These are phyloP conservation scores for Canariomyces notabilis DNA, from an alignment of 2,329 filamentous ascomycete genomes.

Conservation along the genomic window DNA sequence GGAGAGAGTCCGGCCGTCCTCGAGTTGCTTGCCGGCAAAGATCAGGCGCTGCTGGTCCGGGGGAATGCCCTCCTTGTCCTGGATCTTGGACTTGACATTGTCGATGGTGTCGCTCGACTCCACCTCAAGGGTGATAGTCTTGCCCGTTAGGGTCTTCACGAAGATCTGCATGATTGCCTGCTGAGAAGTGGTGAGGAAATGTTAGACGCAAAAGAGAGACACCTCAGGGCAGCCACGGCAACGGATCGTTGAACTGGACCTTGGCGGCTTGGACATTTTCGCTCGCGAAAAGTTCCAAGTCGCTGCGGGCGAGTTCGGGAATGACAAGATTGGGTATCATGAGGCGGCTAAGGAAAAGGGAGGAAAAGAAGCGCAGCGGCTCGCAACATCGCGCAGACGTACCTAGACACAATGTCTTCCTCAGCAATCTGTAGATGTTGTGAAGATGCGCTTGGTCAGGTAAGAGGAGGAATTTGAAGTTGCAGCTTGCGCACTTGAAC, in stretches of 20 bases:
- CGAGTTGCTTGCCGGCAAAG: conserved; percentile 99
- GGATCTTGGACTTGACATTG: conserved; percentile 98
- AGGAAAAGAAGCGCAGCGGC: conserved; percentile 22
- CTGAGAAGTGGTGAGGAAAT: conserved; percentile 31
- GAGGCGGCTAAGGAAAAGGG: conserved; percentile 18
- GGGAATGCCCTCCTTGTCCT: conserved; percentile 99
- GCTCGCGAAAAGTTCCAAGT: conserved; percentile 3
- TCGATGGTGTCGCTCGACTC: conserved; percentile 99
- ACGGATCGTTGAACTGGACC: not conserved
- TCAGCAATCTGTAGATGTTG: conserved; percentile 57
- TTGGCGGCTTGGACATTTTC: conserved; percentile 7
- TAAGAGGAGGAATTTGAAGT: conserved; percentile 26
- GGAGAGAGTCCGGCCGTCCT: conserved; percentile 96
- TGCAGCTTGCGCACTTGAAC: conserved; percentile 20
- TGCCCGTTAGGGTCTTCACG: conserved; percentile 90
- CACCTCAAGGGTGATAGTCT: conserved; percentile 99
- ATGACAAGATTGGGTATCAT: conserved; percentile 30
- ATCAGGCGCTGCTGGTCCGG: conserved; percentile 99
- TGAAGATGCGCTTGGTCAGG: conserved; percentile 31
- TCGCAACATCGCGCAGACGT: conserved; percentile 50
- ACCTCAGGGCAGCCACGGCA: not conserved
- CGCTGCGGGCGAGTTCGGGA: conserved; percentile 9
- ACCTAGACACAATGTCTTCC: conserved; percentile 62
- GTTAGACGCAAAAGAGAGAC: conserved; percentile 35
- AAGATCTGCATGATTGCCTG: conserved; percentile 72